phyloP scores from a whole-genome alignment of 495 filamentous ascomycete genomes.

The Lasiosphaeria miniovina region DNA sequence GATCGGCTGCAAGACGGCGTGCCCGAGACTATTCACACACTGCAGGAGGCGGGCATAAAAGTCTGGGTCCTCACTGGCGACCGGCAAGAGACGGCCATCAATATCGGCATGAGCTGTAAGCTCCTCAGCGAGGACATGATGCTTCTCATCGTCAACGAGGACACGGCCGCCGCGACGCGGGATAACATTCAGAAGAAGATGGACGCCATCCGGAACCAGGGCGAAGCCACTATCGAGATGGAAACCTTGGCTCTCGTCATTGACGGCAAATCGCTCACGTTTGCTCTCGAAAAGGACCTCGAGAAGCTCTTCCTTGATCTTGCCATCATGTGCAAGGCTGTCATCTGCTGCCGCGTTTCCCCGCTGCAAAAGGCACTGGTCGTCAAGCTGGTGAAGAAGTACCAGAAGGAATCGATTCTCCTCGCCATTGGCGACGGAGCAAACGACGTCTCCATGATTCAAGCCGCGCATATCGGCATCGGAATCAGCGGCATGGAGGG shows the following conservation, averaged over 20 bases:
- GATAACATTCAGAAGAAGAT: constrained; percentile 91
- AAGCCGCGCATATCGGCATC: constrained; percentile 97
- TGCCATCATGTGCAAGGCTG: constrained; percentile 94
- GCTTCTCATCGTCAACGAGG: constrained; percentile 93
- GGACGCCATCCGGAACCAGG: constrained; percentile 76
- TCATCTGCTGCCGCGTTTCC: constrained; percentile 98
- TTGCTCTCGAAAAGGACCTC: constrained; percentile 87
- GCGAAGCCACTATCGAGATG: constrained; percentile 67
- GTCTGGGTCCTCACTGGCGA: constrained; percentile 99
- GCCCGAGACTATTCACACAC: constrained; percentile 95
- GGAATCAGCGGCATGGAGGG: constrained; percentile 98
- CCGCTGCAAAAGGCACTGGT: constrained; percentile 98
- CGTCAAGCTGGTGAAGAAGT: constrained; percentile 97
- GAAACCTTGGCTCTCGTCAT: constrained; percentile 94
- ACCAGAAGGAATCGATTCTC: constrained; percentile 80
- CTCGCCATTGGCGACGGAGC: constrained; percentile 97
- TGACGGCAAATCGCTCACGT: constrained; percentile 93
- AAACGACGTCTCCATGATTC: constrained; percentile 99
- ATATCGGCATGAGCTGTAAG: constrained; percentile 99
- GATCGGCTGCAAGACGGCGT: constrained; percentile 97
- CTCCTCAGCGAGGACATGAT: constrained; percentile 99
- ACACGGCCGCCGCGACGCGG: constrained; percentile 67
- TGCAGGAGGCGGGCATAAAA: constrained; percentile 97
- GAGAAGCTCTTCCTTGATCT: constrained; percentile 93
- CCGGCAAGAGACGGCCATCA: constrained; percentile 98